Base-by-base conservation (phyloP, 2,329 filamentous ascomycete species). In the Epicoccum nigrum region DNA sequence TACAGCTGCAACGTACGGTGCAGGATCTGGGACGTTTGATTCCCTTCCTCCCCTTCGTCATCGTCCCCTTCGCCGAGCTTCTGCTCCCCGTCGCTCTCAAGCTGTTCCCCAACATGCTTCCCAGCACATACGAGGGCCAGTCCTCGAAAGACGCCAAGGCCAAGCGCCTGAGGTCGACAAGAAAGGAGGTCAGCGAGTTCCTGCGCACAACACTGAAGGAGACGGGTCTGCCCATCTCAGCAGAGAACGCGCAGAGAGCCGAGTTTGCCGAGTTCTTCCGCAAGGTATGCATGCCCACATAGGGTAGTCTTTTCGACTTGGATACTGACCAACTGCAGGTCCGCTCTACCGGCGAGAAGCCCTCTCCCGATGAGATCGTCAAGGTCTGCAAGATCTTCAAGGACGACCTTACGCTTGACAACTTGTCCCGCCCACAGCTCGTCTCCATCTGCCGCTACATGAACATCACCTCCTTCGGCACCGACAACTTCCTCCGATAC, bases 341-440 rank as follows among this genome's bases (percentile, higher is more conserved):
- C 28, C 77, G 94, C 45, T 86, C 90, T 15, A 97, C 93, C 1
- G 94, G 93, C 58, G 93, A 97, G 78, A 82, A 88, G 37, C 94
- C 94, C 1, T 94, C 90, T 4, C 84, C 86, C 45, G 84, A 92
- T 60, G 94, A 99, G 70, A 91, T 99, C 58, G 96, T 99, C 81
- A 96, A 94, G 77, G 93, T 99, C 58, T 97, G 94, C 86, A 95
- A 97, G 82, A 89, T 96, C 59, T 99, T 99, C 85, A 95, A 94
- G 74, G 94, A 99, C 71, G 94, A 99, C 74, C 73, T 99, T 66
- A 99, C 94, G 0, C 82, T 99, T 25, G 94, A 99, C 84, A 99
- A 99, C 77, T 79, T 99, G 60, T 97, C 92, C 15, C 85, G 94
- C 57, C 94, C 94, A 13, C 94, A 99, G 76, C 81, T 99, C 43